Base-by-base conservation (phyloP, 2,329 filamentous ascomycete genomes). In the Colletotrichum sp. region DNA sequence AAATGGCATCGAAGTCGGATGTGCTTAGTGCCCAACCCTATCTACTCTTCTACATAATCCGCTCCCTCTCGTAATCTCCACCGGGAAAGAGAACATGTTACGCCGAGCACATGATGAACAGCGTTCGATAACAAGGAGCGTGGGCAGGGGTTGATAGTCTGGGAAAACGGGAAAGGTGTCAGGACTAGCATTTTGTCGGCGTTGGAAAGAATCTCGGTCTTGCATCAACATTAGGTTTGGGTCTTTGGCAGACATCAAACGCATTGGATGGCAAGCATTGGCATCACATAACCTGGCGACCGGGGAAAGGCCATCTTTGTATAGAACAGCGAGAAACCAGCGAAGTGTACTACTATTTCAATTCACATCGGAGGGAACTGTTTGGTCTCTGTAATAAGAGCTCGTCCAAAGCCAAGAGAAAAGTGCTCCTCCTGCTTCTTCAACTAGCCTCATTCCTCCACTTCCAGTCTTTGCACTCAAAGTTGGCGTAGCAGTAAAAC, bases 21-120 rank as follows among this genome's bases (percentile, higher is more conserved):
- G 96, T 98, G 4, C 88, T 98, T 56, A 91, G 90, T 34, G 95
- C 95, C 16, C 93, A 98, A 83, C 96, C 96, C 1, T 98, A 98
- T 83, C 87, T 98, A 73, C 87, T 98, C 69, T 98, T 98, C 83
- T 98, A 98, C 80, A 92, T 94, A 69, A 91, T 94, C 75, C 88
- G 92, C 76, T 92, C 91, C 26, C 81, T 92, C 21, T 86, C 89
- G 61, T 91, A 81, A 83, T 52, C 7, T 36, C n/a, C 28, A 21
- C 7, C 32, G 34, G 18, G 32, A 24, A 32, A 34, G 28, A 28
- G 14, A 12, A 18, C 28, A 7, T 32, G n/a, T 38, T 63, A 43
- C 16, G 30, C 38, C 55, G 4, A 63, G 58, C 14, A 73, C 24
- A 38, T 73, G 26, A 36, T 38, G 13, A 38, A 52, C 48, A 18